Base-by-base conservation (phyloP, 306 rosid species). In the Gastrolobium bilobum region DNA sequence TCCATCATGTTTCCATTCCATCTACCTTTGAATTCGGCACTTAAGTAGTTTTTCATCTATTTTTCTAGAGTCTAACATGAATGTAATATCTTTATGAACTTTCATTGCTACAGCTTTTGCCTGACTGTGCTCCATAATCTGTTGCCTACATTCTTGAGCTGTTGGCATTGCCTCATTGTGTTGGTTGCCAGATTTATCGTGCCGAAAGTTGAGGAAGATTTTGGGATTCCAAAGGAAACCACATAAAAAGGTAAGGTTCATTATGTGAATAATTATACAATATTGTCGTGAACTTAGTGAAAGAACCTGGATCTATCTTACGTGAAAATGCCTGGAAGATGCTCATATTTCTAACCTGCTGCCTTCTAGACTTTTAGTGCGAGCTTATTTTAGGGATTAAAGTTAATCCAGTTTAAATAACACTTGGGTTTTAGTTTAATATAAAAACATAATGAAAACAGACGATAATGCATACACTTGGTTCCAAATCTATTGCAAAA, bases 51-150 rank as follows among this genome's bases (percentile, higher is more conserved):
- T 48, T 10, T 48, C 6, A 50, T 51, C 26, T n/a, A 31, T 62
- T 60, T 76, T 54, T 7, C 54, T 43, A 31, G 42, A 30, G 75
- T 40, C 62, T 48, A 79, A 54, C 30, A 6, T 63, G 74, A 30
- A 64, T 71, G 7, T 34, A 29, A 14, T 64, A 66, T 39, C 61
- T 39, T 20, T 38, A 48, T 75, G 52, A 78, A 77, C 61, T 62
- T 69, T 54, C 63, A 63, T 82, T 82, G 42, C 54, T 85, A 68
- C 97, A 94, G 97, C 95, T 92, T 78, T 86, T 91, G 43, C 95
- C 97, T n/a, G 87, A 91, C 8, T 94, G 97, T 71, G 97, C 97
- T 76, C 97, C 98, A 29, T 87, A 68, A 52, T 94, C 97, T 50
- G 89, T 89, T 59, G 68, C 89, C 71, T 90, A 86, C 89, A 82